Percentiles rank a stretch among this genome's conserved stretches.
Conservation (phyloP, 2,329 filamentous ascomycete species). For the Fusarium verticillioides region DNA sequence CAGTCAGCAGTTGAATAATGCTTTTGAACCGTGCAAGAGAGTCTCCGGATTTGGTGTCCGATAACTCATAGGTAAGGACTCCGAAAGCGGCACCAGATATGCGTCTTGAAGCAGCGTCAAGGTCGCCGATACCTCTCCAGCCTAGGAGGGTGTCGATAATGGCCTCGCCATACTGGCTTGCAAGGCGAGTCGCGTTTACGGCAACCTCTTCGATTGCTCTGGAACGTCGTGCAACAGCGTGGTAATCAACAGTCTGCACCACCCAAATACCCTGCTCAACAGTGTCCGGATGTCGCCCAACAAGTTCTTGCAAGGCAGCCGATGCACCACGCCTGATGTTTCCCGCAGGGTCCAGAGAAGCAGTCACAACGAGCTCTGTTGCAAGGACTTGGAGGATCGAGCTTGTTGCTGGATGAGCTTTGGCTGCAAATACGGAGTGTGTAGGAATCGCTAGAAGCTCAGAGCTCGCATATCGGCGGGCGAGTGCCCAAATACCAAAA, state of each 20-base stretch:
- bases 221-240: slow-evolving; percentile 87
- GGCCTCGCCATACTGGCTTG: slow-evolving; percentile 74
- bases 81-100: slow-evolving; percentile 78
- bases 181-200: slow-evolving; percentile 72
- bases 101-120: slow-evolving; percentile 78
- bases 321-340: slow-evolving; percentile 95
- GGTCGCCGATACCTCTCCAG: slow-evolving; percentile 90
- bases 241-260: slow-evolving; percentile 92
- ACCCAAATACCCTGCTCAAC: slow-evolving; percentile 84
- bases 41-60: slow-evolving; percentile 33
- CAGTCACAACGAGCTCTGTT: slow-evolving; percentile 81
- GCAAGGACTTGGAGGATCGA: slow-evolving; percentile 81
- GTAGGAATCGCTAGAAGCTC: slow-evolving; percentile 76
- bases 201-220: slow-evolving; percentile 85
- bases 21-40: slow-evolving; percentile 46
- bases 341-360: slow-evolving; percentile 87
- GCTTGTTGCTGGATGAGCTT: slow-evolving; percentile 48
- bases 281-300: slow-evolving; percentile 90
- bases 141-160: slow-evolving; percentile 77
- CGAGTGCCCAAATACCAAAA: slow-evolving; percentile 94
- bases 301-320: slow-evolving; percentile 91
- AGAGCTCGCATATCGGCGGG: slow-evolving; percentile 83
- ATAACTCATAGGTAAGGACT: slow-evolving; percentile 58
- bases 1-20: slow-evolving; percentile 56
- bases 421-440: slow-evolving; percentile 56